phyloP scores from a whole-genome alignment of 805 yeast genomes.

The Lachancea kluyveri region DNA sequence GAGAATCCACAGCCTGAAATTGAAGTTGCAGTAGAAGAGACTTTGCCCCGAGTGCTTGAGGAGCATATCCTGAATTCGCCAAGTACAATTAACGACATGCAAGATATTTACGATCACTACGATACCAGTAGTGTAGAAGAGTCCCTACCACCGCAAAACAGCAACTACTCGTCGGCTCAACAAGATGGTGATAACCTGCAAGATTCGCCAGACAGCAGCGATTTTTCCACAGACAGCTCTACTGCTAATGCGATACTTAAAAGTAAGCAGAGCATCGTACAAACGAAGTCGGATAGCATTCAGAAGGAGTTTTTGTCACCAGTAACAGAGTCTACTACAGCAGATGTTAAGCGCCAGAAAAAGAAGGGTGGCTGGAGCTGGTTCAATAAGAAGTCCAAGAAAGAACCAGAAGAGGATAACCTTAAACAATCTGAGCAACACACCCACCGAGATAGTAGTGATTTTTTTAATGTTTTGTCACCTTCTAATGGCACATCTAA shows the following conservation, averaged over 20 bases:
- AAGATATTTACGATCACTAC: constrained; percentile 28
- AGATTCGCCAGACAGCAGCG: constrained; percentile 13
- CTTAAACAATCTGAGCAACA: background rate
- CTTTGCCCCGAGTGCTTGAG: background rate
- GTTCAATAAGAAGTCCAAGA: constrained; percentile 9
- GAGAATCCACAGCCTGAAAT: constrained; percentile 1
- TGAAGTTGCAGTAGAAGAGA: constrained; percentile 6
- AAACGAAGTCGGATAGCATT: no score
- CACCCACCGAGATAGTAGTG: constrained; percentile 2
- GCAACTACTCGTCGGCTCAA: background rate
- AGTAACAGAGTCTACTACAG: no score
- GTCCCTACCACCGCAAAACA: background rate
- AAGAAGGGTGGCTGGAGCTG: constrained; percentile 17
- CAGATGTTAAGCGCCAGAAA: no score
- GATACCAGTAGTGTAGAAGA: constrained; percentile 18
- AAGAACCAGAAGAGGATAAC: constrained; percentile 2
- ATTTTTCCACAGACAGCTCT: constrained; percentile 12
- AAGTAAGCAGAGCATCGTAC: background rate
- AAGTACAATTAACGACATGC: constrained; percentile 16
- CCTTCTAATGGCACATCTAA: constrained; percentile 1
- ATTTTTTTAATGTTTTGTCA: constrained; percentile 3
- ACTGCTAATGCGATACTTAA: constrained; percentile 9
- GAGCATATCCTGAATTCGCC: constrained; percentile 4
- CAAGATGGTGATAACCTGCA: constrained; percentile 4
- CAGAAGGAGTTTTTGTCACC: no score